Percentiles rank a stretch among this genome's conserved stretches.
These are phyloP conservation scores for Cercospora beticola DNA, from an alignment of 2,329 filamentous ascomycete genomes.

Conservation along the genomic window DNA sequence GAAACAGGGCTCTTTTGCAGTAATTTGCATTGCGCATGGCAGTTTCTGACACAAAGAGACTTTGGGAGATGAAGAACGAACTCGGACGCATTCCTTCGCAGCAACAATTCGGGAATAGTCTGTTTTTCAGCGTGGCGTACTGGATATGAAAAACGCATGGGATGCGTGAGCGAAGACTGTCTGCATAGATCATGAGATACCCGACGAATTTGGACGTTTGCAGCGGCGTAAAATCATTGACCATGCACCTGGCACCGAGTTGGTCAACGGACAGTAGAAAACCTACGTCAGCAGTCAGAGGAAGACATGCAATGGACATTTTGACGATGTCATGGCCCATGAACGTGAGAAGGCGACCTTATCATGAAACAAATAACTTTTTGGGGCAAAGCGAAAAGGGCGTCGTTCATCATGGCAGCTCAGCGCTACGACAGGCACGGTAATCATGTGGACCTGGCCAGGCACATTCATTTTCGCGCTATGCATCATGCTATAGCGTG, in stretches of 20 bases:
- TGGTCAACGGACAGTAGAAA: neutral
- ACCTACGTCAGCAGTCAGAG: neutral
- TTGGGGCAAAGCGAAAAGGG: neutral
- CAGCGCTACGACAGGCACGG: neutral
- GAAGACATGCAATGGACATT: neutral
- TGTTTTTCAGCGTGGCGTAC: slow-evolving; percentile 23
- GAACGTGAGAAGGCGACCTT: neutral
- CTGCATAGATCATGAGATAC: slow-evolving; percentile 28
- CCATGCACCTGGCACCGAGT: neutral
- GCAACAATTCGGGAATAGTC: neutral
- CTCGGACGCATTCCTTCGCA: neutral
- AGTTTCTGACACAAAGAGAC: neutral
- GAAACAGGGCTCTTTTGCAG: slow-evolving; percentile 14
- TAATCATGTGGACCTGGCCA: neutral
- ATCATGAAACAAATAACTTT: neutral
- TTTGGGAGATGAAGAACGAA: neutral
- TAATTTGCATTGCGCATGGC: neutral
- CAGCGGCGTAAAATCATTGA: neutral
- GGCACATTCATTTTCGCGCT: slow-evolving; percentile 4
- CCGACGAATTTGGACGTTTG: slow-evolving; percentile 7
- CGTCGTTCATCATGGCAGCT: neutral
- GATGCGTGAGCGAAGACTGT: slow-evolving; percentile 8
- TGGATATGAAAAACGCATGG: slow-evolving; percentile 9
- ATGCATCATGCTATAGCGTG: slow-evolving; percentile 6
- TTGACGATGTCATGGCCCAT: neutral